Evolutionary conservation across 805 yeast species (phyloP), one percentile per base, ranked within the genome.

Genomic region (Candida incommunis): DNA sequence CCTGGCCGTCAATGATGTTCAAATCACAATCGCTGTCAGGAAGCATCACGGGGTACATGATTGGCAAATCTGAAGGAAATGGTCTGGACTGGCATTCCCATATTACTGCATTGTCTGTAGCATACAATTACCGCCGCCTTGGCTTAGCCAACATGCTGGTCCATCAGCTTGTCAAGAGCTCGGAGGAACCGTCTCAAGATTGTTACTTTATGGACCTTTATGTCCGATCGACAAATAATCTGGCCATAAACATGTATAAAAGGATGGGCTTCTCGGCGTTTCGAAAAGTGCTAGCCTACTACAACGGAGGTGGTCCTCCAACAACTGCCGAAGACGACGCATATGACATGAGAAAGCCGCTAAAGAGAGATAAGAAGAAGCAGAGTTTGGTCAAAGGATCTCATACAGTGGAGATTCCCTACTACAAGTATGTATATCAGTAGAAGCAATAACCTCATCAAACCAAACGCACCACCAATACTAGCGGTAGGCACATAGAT

Each of bases 11-110:
- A 26, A 66, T 92, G 41, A 82, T 87, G 62, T 90, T 87, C 73
- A 82, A 86, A 58, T 75, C 88, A 9, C 66, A 65, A 2, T 55
- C 53, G 31, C 48, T 57, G 2, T 46, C 51, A 29, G 57, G 58
- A 5, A 79, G 74, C 50, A 56, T 66, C 13, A 62, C 67, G 0
- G 69, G 71, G 4, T 61, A 62, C 48, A 60, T 92, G 94, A 77
- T 92, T 77, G 97, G 94, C n/a, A 92, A 92, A 61, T 80, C 94
- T 1, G 98, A 92, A 60, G 98, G 98, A 0, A 68, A 68, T 29
- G 76, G 72, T 3, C 75, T 71, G 41, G 92, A 87, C 48, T 90
- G 96, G 95, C 99, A 92, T 58, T 76, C 95, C 1, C 99, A 92
- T 61, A 87, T 92, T 43, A 86, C 97, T 0, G 97, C 98, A 0